Conservation (phyloP, 768 basidiomycete species). For the Xanthoconium stramineum region DNA sequence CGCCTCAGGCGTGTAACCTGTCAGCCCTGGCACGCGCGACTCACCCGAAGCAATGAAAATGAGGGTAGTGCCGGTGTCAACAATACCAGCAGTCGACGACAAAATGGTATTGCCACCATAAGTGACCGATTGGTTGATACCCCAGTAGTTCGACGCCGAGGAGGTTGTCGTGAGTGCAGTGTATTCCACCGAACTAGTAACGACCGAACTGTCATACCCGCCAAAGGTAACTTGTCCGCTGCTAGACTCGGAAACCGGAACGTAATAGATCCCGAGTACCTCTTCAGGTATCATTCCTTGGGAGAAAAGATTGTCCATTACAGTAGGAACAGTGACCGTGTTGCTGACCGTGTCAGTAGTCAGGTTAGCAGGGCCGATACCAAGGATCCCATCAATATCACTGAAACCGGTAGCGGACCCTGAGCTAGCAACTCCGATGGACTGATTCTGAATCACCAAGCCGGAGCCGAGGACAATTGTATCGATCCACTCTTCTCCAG, state of each 20-base stretch:
- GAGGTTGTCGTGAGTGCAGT: background rate
- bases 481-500: constrained; percentile 9
- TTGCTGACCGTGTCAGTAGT: constrained; percentile 25
- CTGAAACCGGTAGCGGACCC: background rate
- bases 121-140: constrained; percentile 30
- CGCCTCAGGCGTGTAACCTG: constrained; percentile 2
- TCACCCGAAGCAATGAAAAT: constrained; percentile 26
- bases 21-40: background rate
- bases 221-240: constrained; percentile 3
- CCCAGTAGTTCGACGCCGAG: constrained; percentile 11
- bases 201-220: background rate
- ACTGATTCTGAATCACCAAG: constrained; percentile 22
- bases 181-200: background rate
- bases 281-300: constrained; percentile 26
- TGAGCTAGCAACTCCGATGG: constrained; percentile 35
- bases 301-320: constrained; percentile 33
- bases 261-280: constrained; percentile 32
- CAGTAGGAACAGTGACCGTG: constrained; percentile 26
- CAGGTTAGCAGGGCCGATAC: constrained; percentile 34
- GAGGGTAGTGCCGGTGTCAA: constrained; percentile 34
- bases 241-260: constrained; percentile 15
- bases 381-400: constrained; percentile 35
- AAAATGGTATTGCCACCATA: constrained; percentile 26
- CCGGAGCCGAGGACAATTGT: background rate
- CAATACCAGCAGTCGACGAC: constrained; percentile 29